A percentile compares a stretch with the other conserved stretches of the same genome.
These are phyloP conservation scores for Lactarius sp. DNA, from an alignment of 768 basidiomycete species.

Conservation along the genomic window DNA sequence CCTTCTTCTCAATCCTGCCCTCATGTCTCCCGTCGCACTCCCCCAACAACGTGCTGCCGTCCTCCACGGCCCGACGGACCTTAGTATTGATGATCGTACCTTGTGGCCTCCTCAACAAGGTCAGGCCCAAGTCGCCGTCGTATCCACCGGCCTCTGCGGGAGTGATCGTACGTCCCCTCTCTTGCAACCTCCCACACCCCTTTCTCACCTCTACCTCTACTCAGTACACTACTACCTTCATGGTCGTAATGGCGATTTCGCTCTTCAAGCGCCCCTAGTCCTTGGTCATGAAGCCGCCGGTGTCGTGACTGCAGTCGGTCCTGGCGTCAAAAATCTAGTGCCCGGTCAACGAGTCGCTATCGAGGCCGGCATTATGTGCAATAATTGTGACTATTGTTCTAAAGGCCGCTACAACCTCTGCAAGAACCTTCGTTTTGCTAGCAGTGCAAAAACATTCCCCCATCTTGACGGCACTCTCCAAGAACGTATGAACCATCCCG, in stretches of 20 bases:
- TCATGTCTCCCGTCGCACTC: constrained; percentile 46
- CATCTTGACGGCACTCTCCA: constrained; percentile 92
- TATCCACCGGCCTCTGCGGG: constrained; percentile 88
- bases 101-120: constrained; percentile 66
- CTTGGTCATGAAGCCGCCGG: constrained; percentile 96
- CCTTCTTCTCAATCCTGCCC: constrained; percentile 7
- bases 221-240: constrained; percentile 88
- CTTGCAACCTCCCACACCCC: neutral
- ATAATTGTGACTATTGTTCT: constrained; percentile 61
- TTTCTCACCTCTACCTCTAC: constrained; percentile 2
- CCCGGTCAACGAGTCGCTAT: constrained; percentile 89
- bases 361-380: constrained; percentile 89
- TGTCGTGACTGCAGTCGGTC: constrained; percentile 75
- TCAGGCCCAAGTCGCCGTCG: constrained; percentile 75
- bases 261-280: constrained; percentile 77
- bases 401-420: constrained; percentile 91
- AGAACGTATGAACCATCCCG: constrained; percentile 84
- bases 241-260: constrained; percentile 90
- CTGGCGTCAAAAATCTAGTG: constrained; percentile 55
- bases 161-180: constrained; percentile 55
- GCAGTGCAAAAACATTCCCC: constrained; percentile 86
- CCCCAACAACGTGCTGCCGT: constrained; percentile 67
- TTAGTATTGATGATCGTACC: constrained; percentile 71
- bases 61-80: constrained; percentile 77
- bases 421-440: constrained; percentile 83